Percentiles rank a stretch among this genome's conserved stretches.
These are phyloP conservation scores for thale cress (Arabidopsis thaliana) DNA, from an alignment of 345 rosid species.

Conservation along the genomic window TAIR10.1 NC_003076.8:1144501-1145000, in stretches of 20 bases:
- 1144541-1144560: slow-evolving; percentile 72
- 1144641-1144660: slow-evolving; percentile 91
- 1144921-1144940: neutral
- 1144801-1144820: slow-evolving; percentile 24
- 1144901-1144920: slow-evolving; percentile 36
- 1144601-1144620: slow-evolving; percentile 82
- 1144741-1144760: slow-evolving; percentile 62
- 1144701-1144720: slow-evolving; percentile 94
- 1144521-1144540: slow-evolving; percentile 83
- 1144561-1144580: slow-evolving; percentile 79
- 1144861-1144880: slow-evolving; percentile 25
- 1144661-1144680: slow-evolving; percentile 95
- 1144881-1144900: slow-evolving; percentile 42
- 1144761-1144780: slow-evolving; percentile 44
- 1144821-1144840: slow-evolving; percentile 44
- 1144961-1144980: neutral
- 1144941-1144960: slow-evolving; percentile 11
- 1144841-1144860: slow-evolving; percentile 22
- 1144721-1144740: slow-evolving; percentile 68
- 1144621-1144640: slow-evolving; percentile 96
- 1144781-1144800: slow-evolving; percentile 11
- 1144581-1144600: slow-evolving; percentile 83
- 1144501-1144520: slow-evolving; percentile 93
- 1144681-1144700: slow-evolving; percentile 84
- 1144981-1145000: neutral